A percentile compares a stretch with the other conserved stretches of the same genome.
Conservation (phyloP, 495 filamentous ascomycete genomes). For the Daldinia decipiens region DNA sequence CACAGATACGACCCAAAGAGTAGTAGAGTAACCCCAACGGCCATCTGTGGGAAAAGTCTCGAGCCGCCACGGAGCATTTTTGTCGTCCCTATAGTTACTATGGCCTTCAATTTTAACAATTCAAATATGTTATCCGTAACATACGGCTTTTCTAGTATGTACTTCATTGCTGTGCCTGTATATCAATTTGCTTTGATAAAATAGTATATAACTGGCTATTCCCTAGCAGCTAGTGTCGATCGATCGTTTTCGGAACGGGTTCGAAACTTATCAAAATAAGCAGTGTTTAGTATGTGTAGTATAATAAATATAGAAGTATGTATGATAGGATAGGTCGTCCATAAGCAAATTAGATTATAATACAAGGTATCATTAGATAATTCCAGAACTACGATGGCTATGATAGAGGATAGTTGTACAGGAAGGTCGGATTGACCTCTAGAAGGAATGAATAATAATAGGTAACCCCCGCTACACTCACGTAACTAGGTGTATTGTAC, state of each 20-base stretch:
- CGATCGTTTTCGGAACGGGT: background rate
- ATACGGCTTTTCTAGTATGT: slow-evolving; percentile 5
- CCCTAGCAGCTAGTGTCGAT: background rate
- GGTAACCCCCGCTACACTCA: background rate
- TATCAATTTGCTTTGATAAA: background rate
- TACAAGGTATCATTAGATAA: background rate
- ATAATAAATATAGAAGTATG: background rate
- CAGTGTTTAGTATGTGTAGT: too few relatives aligned
- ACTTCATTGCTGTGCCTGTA: slow-evolving; percentile 9
- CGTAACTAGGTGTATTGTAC: background rate
- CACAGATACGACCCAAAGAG: slow-evolving; percentile 36
- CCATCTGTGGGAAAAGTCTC: slow-evolving; percentile 41
- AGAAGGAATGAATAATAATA: background rate
- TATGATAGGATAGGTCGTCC: background rate
- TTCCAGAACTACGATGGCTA: background rate
- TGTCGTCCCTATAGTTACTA: slow-evolving; percentile 12
- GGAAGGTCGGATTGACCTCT: background rate
- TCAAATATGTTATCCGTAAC: slow-evolving; percentile 20
- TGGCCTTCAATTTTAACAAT: slow-evolving; percentile 12
- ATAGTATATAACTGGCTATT: background rate
- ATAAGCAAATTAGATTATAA: background rate
- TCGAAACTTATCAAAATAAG: background rate
- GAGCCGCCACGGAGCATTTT: slow-evolving; percentile 45
- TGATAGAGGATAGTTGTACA: background rate
- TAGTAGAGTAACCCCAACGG: slow-evolving; percentile 29